Percentiles rank a stretch among this genome's conserved stretches.
Conservation (phyloP, 2,329 filamentous ascomycete species). For the Hypoxylon sp. region DNA sequence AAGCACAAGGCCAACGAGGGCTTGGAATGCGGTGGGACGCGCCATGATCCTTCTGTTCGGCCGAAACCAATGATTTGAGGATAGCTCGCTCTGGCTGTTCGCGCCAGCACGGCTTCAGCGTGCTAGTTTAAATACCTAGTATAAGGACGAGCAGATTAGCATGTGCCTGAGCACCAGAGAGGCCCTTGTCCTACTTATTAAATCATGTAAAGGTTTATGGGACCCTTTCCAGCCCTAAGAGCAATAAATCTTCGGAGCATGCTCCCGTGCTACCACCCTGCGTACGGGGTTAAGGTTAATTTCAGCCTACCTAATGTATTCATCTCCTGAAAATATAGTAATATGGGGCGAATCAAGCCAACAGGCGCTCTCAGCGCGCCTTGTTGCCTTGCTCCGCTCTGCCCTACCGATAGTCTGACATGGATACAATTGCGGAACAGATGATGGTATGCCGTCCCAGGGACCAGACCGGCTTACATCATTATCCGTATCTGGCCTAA, state of each 20-base stretch:
- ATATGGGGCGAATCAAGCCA: conserved; percentile 28
- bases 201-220: conserved; percentile 14
- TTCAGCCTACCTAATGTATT: neutral
- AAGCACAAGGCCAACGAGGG: conserved; percentile 20
- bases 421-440: conserved; percentile 23
- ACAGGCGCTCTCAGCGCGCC: conserved; percentile 9
- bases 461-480: conserved; percentile 28
- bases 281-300: conserved; percentile 15
- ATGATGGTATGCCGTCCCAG: conserved; percentile 21
- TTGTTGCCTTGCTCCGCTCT: conserved; percentile 6
- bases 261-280: neutral
- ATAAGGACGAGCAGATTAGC: conserved; percentile 6
- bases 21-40: conserved; percentile 15
- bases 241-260: conserved; percentile 3
- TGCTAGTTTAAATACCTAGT: conserved; percentile 36
- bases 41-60: conserved; percentile 27
- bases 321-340: conserved; percentile 25
- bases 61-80: conserved; percentile 20
- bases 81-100: conserved; percentile 23
- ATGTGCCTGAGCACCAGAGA: neutral
- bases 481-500: conserved; percentile 6
- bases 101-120: conserved; percentile 23
- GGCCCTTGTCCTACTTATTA: conserved; percentile 28
- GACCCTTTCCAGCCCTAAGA: conserved; percentile 26
- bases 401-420: conserved; percentile 13